Base-by-base conservation (phyloP, 768 basidiomycete genomes). In the Ramaria sp. region DNA sequence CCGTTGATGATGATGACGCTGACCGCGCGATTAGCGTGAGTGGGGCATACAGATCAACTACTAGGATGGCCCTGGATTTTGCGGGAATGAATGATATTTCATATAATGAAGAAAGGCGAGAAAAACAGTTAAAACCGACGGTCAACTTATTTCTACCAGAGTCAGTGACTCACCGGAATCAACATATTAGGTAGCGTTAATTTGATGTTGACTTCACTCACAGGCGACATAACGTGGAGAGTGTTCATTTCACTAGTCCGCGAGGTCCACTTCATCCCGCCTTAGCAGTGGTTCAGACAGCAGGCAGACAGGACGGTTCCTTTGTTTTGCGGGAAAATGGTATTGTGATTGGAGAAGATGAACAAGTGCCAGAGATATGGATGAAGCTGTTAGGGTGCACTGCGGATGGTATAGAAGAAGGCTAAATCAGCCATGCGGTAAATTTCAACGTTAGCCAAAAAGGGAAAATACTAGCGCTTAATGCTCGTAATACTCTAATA, bases 281-380 rank as follows among this genome's bases (percentile, higher is more conserved):
- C 1, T 60, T 89, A 5, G 87, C 87, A 0, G 70, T 77, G 16
- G 75, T 88, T 8, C 87, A 86, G 63, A 89, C 87, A 0, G 79
- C 79, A 1, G 71, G 68, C 32, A 66, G 87, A 56, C 83, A 82
- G 63, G 85, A 87, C 7, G 45, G 45, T 12, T 27, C 45, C 61
- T 82, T 73, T 60, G 72, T 89, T 32, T 64, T 90, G 57, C 77
- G 73, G 52, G 83, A 88, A 56, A 88, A 85, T 52, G 87, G 87
- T 15, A 81, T 86, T 78, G 78, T 84, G 59, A 72, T 89, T 13
- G 87, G 87, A 6, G 87, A 90, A 64, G 86, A 89, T 60, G 83
- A 85, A 6, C 86, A 85, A 0, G 71, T 88, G 24, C 74, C 75
- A 6, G 56, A 61, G 3, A 69, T 82, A 9, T 89, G 86, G 86